Evolutionary conservation across 2,329 filamentous ascomycete species (phyloP), one percentile per base, ranked within the genome.

Genomic region (Hortaea werneckii): DNA sequence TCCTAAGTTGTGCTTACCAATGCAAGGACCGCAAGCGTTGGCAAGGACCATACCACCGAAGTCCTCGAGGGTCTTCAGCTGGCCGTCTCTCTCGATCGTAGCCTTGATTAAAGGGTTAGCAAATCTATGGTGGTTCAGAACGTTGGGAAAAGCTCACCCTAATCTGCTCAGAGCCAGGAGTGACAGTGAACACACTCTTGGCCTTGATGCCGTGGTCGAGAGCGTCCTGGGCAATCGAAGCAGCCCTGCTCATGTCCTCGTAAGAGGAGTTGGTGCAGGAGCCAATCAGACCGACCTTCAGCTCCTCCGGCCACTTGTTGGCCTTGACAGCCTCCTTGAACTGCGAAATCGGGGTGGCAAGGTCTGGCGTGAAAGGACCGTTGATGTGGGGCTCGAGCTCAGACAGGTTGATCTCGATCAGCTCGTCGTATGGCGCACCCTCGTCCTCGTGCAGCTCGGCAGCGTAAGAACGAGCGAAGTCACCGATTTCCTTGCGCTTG

Each of bases 331-430:
- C 87, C 64, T 94, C 83, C 71, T 85, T 87, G 75, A 96, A 95
- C 76, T 95, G 92, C 72, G 87, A 95, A 67, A 98, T 94, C 42
- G 92, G 92, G 6, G 92, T 96, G 46, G 88, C 89, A 72, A 98
- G 77, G 80, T 98, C 92, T 51, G 92, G 92, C 28, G 92, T 98
- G 80, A 96, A 96, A 54, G 92, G 92, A 56, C 92, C 92, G 76
- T 98, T 98, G 75, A 98, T 88, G 68, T 96, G 87, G 56, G 92
- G 92, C 76, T 98, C 92, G 41, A 98, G 83, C 70, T 90, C 85
- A 48, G 80, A 84, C 45, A 98, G 80, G 76, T 98, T 90, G 72
- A 98, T 87, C 73, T 95, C 90, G 62, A 96, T 87, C 57, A 95
- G 70, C 72, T 96, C 79, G 69, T 98, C 92, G 69, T 96, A 98